Evolutionary conservation across 192 early-diverging fungal genomes (phyloP).

Genomic region (Coemansia sp.): DNA sequence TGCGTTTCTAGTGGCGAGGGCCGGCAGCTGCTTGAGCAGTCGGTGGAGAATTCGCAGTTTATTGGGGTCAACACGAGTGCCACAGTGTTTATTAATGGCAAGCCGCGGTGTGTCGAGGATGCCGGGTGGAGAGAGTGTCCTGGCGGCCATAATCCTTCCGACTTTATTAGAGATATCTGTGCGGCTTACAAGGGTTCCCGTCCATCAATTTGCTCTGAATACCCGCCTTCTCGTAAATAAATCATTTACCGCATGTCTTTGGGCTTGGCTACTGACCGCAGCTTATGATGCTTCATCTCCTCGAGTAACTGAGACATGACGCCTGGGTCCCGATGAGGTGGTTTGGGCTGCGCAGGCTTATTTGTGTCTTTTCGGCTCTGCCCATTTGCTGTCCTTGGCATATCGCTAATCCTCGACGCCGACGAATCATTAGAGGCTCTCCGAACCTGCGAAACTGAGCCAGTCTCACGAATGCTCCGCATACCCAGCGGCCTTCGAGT

Average conservation of each 20-base stretch:
- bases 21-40: slow-evolving; percentile 47
- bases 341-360: slow-evolving; percentile 1
- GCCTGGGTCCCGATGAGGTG: slow-evolving; percentile 44
- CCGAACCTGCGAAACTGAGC: not conserved
- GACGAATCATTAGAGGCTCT: slow-evolving; percentile 2
- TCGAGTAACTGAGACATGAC: slow-evolving; percentile 45
- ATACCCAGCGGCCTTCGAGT: not conserved
- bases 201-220: slow-evolving; percentile 39
- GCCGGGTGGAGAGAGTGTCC: slow-evolving; percentile 53
- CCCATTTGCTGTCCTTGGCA: not conserved
- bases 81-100: slow-evolving; percentile 60
- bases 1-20: slow-evolving; percentile 49
- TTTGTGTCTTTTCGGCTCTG: slow-evolving; percentile 11
- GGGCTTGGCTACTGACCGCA: slow-evolving; percentile 39
- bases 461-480: not conserved
- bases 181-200: slow-evolving; percentile 33
- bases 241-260: slow-evolving; percentile 28
- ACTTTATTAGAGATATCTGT: slow-evolving; percentile 53
- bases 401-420: slow-evolving; percentile 1
- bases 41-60: slow-evolving; percentile 50
- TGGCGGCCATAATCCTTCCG: slow-evolving; percentile 27
- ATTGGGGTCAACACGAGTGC: slow-evolving; percentile 57
- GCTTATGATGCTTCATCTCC: slow-evolving; percentile 47
- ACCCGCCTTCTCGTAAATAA: slow-evolving; percentile 7
- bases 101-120: slow-evolving; percentile 62